Evolutionary conservation across 768 basidiomycete species (phyloP).

Genomic region (Exidia glandulosa): DNA sequence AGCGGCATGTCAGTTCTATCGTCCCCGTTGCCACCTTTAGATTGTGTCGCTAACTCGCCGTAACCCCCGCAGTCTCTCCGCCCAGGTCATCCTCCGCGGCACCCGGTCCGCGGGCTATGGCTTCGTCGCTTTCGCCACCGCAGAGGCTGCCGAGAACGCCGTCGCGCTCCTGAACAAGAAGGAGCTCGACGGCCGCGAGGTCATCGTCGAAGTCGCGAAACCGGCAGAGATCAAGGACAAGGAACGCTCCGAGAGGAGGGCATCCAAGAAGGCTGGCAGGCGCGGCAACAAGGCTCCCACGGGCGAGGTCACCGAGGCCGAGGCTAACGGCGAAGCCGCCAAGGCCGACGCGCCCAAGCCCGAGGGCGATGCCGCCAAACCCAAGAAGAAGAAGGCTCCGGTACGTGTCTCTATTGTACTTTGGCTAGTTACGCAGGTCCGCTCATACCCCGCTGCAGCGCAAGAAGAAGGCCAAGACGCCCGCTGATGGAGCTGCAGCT

Average conservation of each 20-base stretch:
- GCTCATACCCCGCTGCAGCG: conserved; percentile 18
- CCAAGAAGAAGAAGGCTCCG: conserved; percentile 57
- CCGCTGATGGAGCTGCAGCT: conserved; percentile 28
- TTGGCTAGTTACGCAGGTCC: conserved; percentile 8
- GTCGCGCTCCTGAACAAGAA: conserved; percentile 77
- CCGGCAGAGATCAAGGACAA: conserved; percentile 79
- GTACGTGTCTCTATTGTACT: conserved; percentile 31
- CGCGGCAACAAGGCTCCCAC: conserved; percentile 79
- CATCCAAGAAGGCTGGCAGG: conserved; percentile 74
- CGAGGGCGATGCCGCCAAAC: conserved; percentile 51
- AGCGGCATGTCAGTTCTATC: conserved; percentile 75
- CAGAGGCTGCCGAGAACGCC: conserved; percentile 77
- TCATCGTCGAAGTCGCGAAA: conserved; percentile 90
- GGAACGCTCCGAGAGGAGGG: conserved; percentile 67
- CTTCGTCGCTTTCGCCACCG: conserved; percentile 74
- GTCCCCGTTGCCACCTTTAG: conserved; percentile 13
- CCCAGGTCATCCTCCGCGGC: conserved; percentile 79
- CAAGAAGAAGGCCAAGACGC: conserved; percentile 25
- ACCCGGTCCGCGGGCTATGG: conserved; percentile 84
- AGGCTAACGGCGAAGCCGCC: conserved; percentile 64
- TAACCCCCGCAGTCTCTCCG: conserved; percentile 48
- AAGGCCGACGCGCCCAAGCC: conserved; percentile 38
- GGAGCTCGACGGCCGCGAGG: conserved; percentile 79
- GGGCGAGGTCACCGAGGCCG: conserved; percentile 83
- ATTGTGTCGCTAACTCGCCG: conserved; percentile 4